A percentile compares a stretch with the other conserved stretches of the same genome.
phyloP scores from a whole-genome alignment of 1,139 yeast species.

The Yamadazyma oceani region DNA sequence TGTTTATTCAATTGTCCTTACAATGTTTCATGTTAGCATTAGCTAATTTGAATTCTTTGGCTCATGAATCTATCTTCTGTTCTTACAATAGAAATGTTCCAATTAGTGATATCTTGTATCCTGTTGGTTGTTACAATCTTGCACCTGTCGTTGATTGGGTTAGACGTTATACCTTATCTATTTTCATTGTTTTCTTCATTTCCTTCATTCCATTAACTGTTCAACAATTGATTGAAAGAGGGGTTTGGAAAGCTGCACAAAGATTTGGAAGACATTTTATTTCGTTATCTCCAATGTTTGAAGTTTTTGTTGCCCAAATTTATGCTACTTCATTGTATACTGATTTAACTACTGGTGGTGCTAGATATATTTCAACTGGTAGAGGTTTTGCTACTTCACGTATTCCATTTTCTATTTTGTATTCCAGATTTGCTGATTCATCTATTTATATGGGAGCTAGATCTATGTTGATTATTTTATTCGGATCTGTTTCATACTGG shows the following conservation, averaged over 20 bases:
- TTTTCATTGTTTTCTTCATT: conserved; percentile 97
- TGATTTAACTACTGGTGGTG: conserved; percentile 98
- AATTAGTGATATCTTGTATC: conserved; percentile 77
- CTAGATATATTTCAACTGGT: conserved; percentile 98
- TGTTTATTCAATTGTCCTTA: conserved; percentile 91
- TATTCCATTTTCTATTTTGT: conserved; percentile 93
- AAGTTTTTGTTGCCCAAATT: conserved; percentile 97
- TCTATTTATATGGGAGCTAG: conserved; percentile 97
- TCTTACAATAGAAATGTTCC: conserved; percentile 81
- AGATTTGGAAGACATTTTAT: conserved; percentile 88
- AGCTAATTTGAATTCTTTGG: conserved; percentile 87
- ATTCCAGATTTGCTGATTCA: conserved; percentile 95
- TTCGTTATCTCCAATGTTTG: conserved; percentile 94
- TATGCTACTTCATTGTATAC: conserved; percentile 88
- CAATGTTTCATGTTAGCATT: conserved; percentile 90
- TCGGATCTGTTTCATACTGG: conserved; percentile 94
- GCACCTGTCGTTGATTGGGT: conserved; percentile 94
- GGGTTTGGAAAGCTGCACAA: conserved; percentile 91
- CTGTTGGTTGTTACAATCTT: conserved; percentile 92
- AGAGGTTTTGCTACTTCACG: conserved; percentile 99
- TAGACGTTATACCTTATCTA: conserved; percentile 94
- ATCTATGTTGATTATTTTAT: conserved; percentile 81
- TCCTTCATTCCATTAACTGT: conserved; percentile 94
- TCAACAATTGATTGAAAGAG: conserved; percentile 97
- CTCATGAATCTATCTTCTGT: conserved; percentile 88